Percentiles rank a stretch among this genome's conserved stretches.
These are phyloP conservation scores for Alisma plantagoaquatica DNA, from an alignment of 106 monocot genomes.

Conservation along the genomic window DNA sequence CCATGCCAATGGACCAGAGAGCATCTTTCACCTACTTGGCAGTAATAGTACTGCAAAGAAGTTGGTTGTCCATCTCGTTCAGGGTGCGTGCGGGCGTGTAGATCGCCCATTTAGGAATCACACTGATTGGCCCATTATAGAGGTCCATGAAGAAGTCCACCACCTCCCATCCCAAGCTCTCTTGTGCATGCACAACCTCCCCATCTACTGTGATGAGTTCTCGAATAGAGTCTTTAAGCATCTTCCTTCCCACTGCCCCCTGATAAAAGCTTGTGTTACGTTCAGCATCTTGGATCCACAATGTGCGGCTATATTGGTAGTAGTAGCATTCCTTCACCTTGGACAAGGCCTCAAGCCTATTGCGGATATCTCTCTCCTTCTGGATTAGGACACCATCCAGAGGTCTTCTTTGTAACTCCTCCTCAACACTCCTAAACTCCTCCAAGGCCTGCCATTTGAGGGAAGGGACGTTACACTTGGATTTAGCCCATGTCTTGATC, in stretches of 20 bases:
- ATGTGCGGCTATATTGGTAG: not conserved
- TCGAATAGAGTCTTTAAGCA: no score
- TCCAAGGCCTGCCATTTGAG: not conserved
- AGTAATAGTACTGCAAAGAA: not conserved
- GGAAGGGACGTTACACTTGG: not conserved
- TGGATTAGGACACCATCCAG: no score
- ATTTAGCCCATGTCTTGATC: not conserved
- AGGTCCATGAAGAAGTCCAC: not conserved
- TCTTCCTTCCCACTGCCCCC: no score
- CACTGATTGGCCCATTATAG: not conserved
- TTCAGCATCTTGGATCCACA: no score
- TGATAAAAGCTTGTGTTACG: no score
- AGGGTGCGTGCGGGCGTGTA: not conserved
- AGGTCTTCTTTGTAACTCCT: no score
- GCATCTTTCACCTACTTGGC: not conserved
- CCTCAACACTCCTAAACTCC: not conserved
- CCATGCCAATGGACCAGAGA: not conserved
- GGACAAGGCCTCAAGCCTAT: no score
- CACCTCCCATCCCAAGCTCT: no score
- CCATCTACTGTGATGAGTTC: no score
- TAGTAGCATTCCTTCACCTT: no score
- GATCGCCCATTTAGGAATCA: not conserved
- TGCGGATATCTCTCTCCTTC: no score
- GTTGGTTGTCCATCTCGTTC: not conserved
- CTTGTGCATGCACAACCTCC: no score